Conservation (phyloP, 2,329 filamentous ascomycete genomes). For the Diaporthe eres region DNA sequence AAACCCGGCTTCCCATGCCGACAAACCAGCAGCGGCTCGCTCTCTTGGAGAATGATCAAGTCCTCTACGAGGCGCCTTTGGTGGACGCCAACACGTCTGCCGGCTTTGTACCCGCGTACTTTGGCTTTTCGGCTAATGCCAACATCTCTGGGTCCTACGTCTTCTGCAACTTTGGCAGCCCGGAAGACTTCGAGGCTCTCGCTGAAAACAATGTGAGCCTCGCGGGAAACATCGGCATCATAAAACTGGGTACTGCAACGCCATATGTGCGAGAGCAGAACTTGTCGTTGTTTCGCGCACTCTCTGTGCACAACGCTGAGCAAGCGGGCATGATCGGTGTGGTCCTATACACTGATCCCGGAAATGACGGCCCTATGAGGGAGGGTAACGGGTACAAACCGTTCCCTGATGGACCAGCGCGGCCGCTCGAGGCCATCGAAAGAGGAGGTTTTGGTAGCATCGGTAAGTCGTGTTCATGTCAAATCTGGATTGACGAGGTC, state of each 20-base stretch:
- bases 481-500: background rate
- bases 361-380: background rate
- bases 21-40: constrained; percentile 3
- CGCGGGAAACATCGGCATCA: background rate
- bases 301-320: background rate
- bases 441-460: background rate
- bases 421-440: background rate
- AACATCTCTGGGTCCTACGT: background rate
- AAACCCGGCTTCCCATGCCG: background rate
- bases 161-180: background rate
- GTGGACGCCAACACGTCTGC: constrained; percentile 7
- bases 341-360: background rate
- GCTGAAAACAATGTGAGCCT: background rate
- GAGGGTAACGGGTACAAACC: background rate
- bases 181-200: background rate
- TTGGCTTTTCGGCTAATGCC: constrained; percentile 1
- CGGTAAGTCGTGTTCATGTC: background rate
- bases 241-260: constrained; percentile 4
- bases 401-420: background rate
- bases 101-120: background rate
- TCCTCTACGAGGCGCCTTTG: background rate
- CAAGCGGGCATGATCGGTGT: constrained; percentile 3
- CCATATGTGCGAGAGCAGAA: background rate
- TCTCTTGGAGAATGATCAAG: background rate
- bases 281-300: background rate